Evolutionary conservation across 1,284 basidiomycete species (phyloP), one percentile per base, ranked within the genome.

Genomic region (Blastosporella zonata): DNA sequence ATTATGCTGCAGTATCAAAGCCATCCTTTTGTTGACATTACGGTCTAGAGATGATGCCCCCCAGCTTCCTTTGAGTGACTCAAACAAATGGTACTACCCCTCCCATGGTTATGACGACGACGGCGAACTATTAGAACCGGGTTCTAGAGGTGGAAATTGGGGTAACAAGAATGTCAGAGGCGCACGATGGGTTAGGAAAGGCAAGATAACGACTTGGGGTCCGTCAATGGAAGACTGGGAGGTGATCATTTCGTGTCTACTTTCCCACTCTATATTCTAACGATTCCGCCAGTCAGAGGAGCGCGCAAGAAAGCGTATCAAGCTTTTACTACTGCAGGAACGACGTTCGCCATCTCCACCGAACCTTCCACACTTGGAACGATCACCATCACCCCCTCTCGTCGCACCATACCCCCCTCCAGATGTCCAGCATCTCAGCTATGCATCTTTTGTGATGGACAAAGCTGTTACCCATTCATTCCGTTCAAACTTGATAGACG

Each of bases 391-490:
- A 1, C 81, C 81, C 8, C 78, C 81, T 2, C 69, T 81, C 25
- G 64, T 72, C 38, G 79, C 88, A 1, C 87, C 88, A 2, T 90
- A 90, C 60, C 78, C 82, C 22, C 71, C 78, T 21, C 84, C 86
- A 15, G 73, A 71, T 20, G 64, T 73, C 6, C 78, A 84, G 49
- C 87, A 90, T 59, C 71, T 82, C 46, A 84, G 76, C 52, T 90
- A 85, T 65, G 76, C 86, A n/a, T 87, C 88, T 0, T 88, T 89
- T 58, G 85, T 91, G 17, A 77, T 91, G 74, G 88, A 91, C 64
- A 87, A 84, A 54, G 77, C 86, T 9, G 79, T 87, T n/a, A 88
- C 85, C 13, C 86, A 87, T 62, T 81, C 87, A 2, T 91, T 89
- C 65, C 83, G 88, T 27, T 87, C 88, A 22, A 74, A 72, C 43